Base-by-base conservation (phyloP, 2,329 filamentous ascomycete species). In the Ophiostoma sp. region DNA sequence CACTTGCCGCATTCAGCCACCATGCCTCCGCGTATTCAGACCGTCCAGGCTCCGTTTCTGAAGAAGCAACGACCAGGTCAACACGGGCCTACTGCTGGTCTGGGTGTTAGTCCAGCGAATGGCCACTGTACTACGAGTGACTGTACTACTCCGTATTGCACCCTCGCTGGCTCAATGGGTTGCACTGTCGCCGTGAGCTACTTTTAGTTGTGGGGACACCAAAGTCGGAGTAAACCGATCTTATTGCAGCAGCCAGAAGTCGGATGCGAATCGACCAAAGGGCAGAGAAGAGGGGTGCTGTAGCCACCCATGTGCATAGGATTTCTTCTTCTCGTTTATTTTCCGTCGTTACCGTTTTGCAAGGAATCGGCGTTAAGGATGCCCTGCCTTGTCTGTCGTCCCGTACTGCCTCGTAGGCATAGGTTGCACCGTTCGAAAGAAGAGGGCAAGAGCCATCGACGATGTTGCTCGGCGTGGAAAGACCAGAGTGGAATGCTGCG, bases 11-110 rank as follows among this genome's bases (percentile, higher is more conserved):
- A 9, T 63, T 65, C n/a, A 47, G 6, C 7, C 16, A 5, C 16
- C 14, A 9, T 63, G 27, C 18, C 60, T 63, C 40, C 60, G 40
- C 60, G n/a, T 42, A 42, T 42, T 40, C n/a, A 45, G 38, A 44
- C 62, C 42, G 36, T 44, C 64, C 36, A 45, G 36, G 45, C 18
- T 18, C 60, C 60, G 60, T 64, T 60, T 38, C 18, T 60, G 8
- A 63, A 38, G 41, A 45, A 45, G 18, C 12, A 47, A 41, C 4
- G 49, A 55, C 18, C 38, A 42, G 58, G 64, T 47, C 49, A 63
- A 63, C 67, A 66, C 67, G 55, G 64, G 41, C 64, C 49, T 41
- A 12, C 45, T 14, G 58, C 41, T 45, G 58, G 40, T 11, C 58
- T 64, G 60, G 52, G 38, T 66, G 64, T 64, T 64, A 64, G n/a